A percentile compares a stretch with the other conserved stretches of the same genome.
These are phyloP conservation scores for Hygrocybe coccinea DNA, from an alignment of 768 basidiomycete species.

Conservation along the genomic window DNA sequence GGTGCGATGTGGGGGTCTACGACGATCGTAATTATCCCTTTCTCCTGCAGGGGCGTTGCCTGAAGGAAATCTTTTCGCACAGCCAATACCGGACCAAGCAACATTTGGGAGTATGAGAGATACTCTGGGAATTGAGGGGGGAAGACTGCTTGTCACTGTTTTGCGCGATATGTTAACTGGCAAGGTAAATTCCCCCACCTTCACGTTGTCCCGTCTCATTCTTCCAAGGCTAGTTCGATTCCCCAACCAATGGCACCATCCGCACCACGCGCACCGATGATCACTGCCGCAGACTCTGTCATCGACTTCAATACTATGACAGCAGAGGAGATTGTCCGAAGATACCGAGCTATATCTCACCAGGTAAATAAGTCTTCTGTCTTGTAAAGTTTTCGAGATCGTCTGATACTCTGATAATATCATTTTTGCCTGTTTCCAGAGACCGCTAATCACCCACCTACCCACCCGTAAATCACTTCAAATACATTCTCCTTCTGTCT, in stretches of 20 bases:
- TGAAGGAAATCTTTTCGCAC: background rate
- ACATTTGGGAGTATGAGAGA: slow-evolving; percentile 56
- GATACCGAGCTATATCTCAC: slow-evolving; percentile 62
- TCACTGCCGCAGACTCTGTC: slow-evolving; percentile 47
- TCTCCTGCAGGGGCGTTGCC: background rate
- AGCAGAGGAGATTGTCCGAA: slow-evolving; percentile 49
- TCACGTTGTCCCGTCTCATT: background rate
- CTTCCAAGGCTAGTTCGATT: slow-evolving; percentile 37
- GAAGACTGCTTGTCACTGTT: slow-evolving; percentile 63
- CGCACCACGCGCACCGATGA: slow-evolving; percentile 53
- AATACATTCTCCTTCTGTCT: slow-evolving; percentile 33
- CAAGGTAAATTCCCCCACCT: slow-evolving; percentile 35
- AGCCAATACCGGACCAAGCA: slow-evolving; percentile 51
- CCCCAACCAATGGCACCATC: slow-evolving; percentile 41
- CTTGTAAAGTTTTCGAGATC: background rate
- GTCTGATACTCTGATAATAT: background rate
- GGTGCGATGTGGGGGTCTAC: slow-evolving; percentile 62
- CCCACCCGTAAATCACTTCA: slow-evolving; percentile 36
- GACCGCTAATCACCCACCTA: slow-evolving; percentile 32
- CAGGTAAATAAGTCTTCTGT: slow-evolving; percentile 44
- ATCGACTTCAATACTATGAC: slow-evolving; percentile 56
- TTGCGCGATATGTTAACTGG: slow-evolving; percentile 59
- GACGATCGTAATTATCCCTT: slow-evolving; percentile 45
- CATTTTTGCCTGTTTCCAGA: slow-evolving; percentile 16
- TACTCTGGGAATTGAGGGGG: slow-evolving; percentile 57